phyloP scores from a whole-genome alignment of 1,284 basidiomycete species.

The Ganoderma leucocontextum region DNA sequence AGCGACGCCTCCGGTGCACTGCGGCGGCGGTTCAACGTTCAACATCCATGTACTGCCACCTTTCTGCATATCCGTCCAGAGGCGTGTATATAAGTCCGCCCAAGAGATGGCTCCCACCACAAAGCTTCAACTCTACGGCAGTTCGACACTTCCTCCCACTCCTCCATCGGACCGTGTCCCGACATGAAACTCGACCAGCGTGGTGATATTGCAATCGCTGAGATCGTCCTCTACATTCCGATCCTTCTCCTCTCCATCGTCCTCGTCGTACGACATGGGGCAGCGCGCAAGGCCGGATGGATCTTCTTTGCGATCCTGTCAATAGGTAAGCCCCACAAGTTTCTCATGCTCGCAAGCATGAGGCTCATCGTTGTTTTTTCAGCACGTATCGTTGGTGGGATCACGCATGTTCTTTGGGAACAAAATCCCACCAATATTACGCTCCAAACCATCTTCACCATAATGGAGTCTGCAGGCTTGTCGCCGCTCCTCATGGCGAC shows the following conservation, averaged over 20 bases:
- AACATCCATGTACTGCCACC: neutral
- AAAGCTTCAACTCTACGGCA: neutral
- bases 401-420: constrained; percentile 62
- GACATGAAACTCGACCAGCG: constrained; percentile 27
- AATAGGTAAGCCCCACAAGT: neutral
- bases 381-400: constrained; percentile 67
- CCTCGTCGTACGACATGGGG: constrained; percentile 26
- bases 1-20: neutral
- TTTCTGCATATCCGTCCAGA: neutral
- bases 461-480: constrained; percentile 62
- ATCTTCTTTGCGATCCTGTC: constrained; percentile 19
- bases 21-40: neutral
- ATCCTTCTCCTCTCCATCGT: constrained; percentile 18
- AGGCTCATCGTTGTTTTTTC: neutral
- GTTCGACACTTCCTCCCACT: neutral
- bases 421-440: constrained; percentile 47
- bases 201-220: constrained; percentile 25
- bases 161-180: neutral
- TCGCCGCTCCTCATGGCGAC: constrained; percentile 62
- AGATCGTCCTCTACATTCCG: constrained; percentile 30
- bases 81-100: neutral
- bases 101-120: neutral
- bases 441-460: constrained; percentile 58
- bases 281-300: constrained; percentile 26
- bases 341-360: neutral